Conservation (phyloP, 768 basidiomycete species). For the Tulasnella sp. region DNA sequence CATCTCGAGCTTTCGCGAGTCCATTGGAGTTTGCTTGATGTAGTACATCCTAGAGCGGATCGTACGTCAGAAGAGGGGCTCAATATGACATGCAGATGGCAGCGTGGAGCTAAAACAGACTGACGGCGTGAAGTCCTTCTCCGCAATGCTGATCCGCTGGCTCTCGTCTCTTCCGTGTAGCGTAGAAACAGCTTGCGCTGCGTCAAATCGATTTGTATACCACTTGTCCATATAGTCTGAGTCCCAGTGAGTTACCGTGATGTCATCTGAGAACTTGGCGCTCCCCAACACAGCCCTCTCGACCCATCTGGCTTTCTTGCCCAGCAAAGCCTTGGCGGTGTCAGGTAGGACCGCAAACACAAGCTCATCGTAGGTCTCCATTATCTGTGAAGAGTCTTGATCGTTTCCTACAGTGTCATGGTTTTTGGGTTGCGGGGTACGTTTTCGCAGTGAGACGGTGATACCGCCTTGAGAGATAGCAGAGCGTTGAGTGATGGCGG, state of each 20-base stretch:
- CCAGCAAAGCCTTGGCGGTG: slow-evolving; percentile 33
- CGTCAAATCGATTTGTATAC: slow-evolving; percentile 3
- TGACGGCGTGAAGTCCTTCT: background rate
- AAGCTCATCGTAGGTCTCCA: slow-evolving; percentile 35
- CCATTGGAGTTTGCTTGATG: slow-evolving; percentile 5
- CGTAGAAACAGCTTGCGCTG: background rate
- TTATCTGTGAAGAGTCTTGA: slow-evolving; percentile 21
- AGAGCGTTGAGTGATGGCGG: slow-evolving; percentile 1
- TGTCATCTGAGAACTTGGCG: slow-evolving; percentile 33
- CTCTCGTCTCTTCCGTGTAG: background rate
- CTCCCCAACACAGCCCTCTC: slow-evolving; percentile 34
- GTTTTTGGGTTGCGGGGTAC: background rate
- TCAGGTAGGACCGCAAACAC: slow-evolving; percentile 37
- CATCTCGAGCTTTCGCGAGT: slow-evolving; percentile 1
- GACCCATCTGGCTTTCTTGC: slow-evolving; percentile 29
- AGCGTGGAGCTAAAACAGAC: background rate
- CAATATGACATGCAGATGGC: background rate
- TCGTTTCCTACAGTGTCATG: too few relatives aligned
- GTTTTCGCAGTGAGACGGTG: slow-evolving; percentile 4
- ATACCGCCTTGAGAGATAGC: too few relatives aligned
- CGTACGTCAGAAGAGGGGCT: background rate
- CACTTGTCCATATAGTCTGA: slow-evolving; percentile 31
- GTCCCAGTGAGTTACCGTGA: slow-evolving; percentile 43
- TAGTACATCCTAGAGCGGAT: background rate
- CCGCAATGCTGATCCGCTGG: background rate